These are phyloP conservation scores for Cryptococcus wingfieldii DNA, from an alignment of 1,284 basidiomycete species.

Conservation along the genomic window DNA sequence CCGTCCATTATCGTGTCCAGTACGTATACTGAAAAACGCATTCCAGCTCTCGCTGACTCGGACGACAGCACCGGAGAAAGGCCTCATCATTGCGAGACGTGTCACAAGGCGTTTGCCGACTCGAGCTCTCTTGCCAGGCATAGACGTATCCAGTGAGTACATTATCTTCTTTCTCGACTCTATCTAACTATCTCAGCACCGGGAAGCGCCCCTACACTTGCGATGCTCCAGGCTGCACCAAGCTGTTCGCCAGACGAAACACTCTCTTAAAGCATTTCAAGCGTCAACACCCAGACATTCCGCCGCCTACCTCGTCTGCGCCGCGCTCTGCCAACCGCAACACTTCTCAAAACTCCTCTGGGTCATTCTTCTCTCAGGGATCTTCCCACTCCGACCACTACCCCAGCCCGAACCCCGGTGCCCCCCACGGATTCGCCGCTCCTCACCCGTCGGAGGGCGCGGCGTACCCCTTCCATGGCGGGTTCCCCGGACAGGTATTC, in stretches of 20 bases:
- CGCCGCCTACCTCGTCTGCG: constrained; percentile 25
- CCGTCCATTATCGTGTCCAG: constrained; percentile 51
- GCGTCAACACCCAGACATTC: constrained; percentile 37
- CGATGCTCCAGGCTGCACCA: constrained; percentile 29
- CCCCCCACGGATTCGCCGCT: constrained; percentile 39
- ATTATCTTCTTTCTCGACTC: constrained; percentile 4
- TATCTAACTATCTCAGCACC: constrained; percentile 21
- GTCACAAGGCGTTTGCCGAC: constrained; percentile 55
- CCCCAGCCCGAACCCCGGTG: constrained; percentile 3
- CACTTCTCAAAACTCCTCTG: constrained; percentile 2
- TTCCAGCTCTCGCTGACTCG: constrained; percentile 8
- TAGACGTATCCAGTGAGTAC: constrained; percentile 53
- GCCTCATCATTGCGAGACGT: constrained; percentile 55
- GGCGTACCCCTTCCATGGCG: constrained; percentile 32
- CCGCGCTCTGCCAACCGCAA: constrained; percentile 1
- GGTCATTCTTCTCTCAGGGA: constrained; percentile 14
- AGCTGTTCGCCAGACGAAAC: constrained; percentile 41
- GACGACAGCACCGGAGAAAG: constrained; percentile 54
- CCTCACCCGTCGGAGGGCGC: constrained; percentile 39
- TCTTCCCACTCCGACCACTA: constrained; percentile 23
- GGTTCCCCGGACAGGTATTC: constrained; percentile 20
- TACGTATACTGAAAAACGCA: constrained; percentile 24
- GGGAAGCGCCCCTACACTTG: constrained; percentile 43
- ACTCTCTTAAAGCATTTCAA: constrained; percentile 44
- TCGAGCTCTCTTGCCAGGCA: constrained; percentile 57